phyloP scores from a whole-genome alignment of 2,329 filamentous ascomycete species.

The Scedosporium apiospermum region DNA sequence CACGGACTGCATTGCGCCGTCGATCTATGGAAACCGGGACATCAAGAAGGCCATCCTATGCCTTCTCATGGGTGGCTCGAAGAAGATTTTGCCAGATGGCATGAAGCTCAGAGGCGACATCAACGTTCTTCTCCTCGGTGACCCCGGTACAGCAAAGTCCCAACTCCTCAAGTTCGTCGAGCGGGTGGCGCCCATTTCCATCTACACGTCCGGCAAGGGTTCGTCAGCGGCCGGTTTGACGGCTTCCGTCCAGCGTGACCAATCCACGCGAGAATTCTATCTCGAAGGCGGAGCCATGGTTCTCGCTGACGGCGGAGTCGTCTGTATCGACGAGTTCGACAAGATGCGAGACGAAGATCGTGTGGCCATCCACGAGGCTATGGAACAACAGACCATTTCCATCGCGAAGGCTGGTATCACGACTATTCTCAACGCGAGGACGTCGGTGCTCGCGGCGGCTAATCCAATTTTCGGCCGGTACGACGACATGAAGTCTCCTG shows the following conservation, averaged over 20 bases:
- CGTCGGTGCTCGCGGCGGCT: constrained; percentile 87
- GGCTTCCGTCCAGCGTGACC: constrained; percentile 89
- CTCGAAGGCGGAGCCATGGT: constrained; percentile 98
- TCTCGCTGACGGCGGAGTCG: constrained; percentile 88
- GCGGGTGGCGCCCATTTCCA: constrained; percentile 90
- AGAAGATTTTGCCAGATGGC: constrained; percentile 94
- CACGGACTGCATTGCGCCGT: constrained; percentile 86
- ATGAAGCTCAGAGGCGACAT: constrained; percentile 98
- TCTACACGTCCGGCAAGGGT: constrained; percentile 97
- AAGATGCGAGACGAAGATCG: constrained; percentile 99
- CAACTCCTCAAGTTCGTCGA: constrained; percentile 96
- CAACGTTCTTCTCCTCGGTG: constrained; percentile 91
- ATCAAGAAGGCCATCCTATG: constrained; percentile 98
- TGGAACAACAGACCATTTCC: constrained; percentile 99
- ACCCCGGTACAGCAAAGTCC: constrained; percentile 96
- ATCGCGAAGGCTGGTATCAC: constrained; percentile 98
- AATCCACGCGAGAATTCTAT: constrained; percentile 89
- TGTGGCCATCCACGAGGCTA: constrained; percentile 97
- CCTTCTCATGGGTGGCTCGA: constrained; percentile 85
- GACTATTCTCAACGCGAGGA: constrained; percentile 91
- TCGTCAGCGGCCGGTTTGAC: constrained; percentile 96
- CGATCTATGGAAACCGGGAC: constrained; percentile 90
- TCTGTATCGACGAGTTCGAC: constrained; percentile 98
- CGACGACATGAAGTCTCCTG: constrained; percentile 93
- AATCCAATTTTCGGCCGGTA: constrained; percentile 98